Evolutionary conservation across 257 asterid genomes (phyloP), one percentile per base, ranked within the genome.

Genomic region (Fraxinus pennsylvanica): DNA sequence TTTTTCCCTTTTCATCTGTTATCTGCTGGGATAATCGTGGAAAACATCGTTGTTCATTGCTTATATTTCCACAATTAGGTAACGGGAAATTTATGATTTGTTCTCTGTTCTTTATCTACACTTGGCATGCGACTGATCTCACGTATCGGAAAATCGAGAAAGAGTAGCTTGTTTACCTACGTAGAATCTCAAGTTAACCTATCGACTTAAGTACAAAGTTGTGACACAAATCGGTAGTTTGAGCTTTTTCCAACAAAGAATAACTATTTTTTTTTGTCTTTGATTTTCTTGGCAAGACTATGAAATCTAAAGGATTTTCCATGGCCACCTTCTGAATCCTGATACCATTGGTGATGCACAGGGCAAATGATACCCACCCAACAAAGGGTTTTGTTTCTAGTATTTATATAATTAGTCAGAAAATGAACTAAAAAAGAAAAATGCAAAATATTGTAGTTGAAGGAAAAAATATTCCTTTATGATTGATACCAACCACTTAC

Each of bases 71-170:
- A 81, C 78, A 77, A 59, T 80, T 27, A 45, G 76, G 71, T 69
- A 78, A 78, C 69, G 81, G 80, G 61, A 54, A 74, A 84, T 78
- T 82, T 84, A 81, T 81, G 76, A 41, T 41, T 41, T 41, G 47
- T 9, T 50, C 21, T 50, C 15, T 41, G 14, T 9, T 14, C 9
- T 9, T 38, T 7, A 38, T 38, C 10, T 38, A 38, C 10, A 38
- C 14, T 41, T 41, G 47, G 1, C 3, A 1, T 1, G 3, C 13
- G 12, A 39, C 45, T 2, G 33, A 30, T 39, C 45, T 9, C 3
- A 39, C 1, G 2, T 1, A 8, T 0, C 9, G 9, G 7, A 39
- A 39, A 38, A 38, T 38, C 10, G 9, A 9, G 12, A 39, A 39
- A 39, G 1, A 39, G 45, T 38, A 38, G 43, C 1, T 38, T 38